Evolutionary conservation across 106 monocot species (phyloP).

Genomic region (Platanthera zijinensis): DNA sequence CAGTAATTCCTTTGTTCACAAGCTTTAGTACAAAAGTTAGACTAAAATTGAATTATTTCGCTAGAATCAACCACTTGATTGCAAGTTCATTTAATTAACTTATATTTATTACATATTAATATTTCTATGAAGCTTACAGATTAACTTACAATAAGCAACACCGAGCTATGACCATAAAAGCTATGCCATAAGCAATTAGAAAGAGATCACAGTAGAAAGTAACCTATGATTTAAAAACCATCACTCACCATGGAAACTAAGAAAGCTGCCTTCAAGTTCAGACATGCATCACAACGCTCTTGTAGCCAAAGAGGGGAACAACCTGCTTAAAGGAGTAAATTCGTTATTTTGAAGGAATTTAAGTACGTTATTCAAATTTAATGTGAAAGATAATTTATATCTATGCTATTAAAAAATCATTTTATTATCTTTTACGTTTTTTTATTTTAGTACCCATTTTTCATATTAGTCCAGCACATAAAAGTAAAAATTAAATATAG

Average conservation of each 20-base stretch:
- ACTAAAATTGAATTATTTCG: neutral
- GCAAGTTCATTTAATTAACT: neutral
- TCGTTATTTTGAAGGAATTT: neutral
- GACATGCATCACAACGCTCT: conserved; percentile 97
- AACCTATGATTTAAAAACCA: conserved; percentile 6
- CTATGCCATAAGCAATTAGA: neutral
- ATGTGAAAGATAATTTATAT: neutral
- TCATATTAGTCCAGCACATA: too few species aligned
- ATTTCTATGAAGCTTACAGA: neutral
- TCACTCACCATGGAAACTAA: conserved; percentile 90
- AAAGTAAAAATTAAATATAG: too few species aligned
- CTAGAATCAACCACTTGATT: neutral
- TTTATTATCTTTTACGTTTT: too few species aligned
- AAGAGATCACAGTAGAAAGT: neutral
- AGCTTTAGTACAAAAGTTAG: neutral
- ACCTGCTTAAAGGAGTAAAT: conserved; percentile 36
- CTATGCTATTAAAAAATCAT: neutral
- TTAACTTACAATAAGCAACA: neutral
- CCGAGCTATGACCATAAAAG: neutral
- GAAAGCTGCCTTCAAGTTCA: conserved; percentile 92
- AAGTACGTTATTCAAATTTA: neutral
- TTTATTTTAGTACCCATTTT: too few species aligned
- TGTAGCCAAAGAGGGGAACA: conserved; percentile 94
- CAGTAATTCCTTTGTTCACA: neutral
- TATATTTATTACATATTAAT: neutral